Evolutionary conservation across 1,139 yeast species (phyloP), one percentile per base, ranked within the genome.

Genomic region (Candida sp.): DNA sequence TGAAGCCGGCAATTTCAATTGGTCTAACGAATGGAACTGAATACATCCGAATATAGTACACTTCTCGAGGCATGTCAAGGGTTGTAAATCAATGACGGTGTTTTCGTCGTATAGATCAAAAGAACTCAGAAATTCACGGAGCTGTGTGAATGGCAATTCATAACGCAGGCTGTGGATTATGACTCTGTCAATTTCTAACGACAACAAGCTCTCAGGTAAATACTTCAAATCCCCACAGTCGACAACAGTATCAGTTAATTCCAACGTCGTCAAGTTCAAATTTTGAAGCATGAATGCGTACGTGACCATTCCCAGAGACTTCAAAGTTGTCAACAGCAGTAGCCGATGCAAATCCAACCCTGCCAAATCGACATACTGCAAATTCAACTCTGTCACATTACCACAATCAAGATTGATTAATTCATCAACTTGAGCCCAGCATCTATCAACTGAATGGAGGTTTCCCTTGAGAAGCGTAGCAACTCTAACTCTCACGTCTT

Each of bases 1-100:
- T n/a, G 35, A 31, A 12, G 17, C 8, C 4, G 53, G 51, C 12
- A 50, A 35, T 37, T 46, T 33, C 4, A 42, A 11, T n/a, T 45
- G 45, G n/a, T 33, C 23, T 25, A 50, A 48, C 22, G 42, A 27
- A 3, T 12, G 26, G 8, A 47, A 44, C 30, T 50, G 45, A 5
- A 34, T 39, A 35, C 49, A 50, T 11, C 40, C 30, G 7, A 48
- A 23, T 8, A 28, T 26, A 6, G 46, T 32, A 11, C 9, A 3
- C 7, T 28, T 17, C 3, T 35, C 33, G 5, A 40, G 12, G 4
- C 26, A 44, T 4, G 12, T 5, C 7, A 7, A 17, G 7, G 25
- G 7, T n/a, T 5, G 22, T 8, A 37, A 28, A n/a, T 27, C 31
- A 23, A 30, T 31, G 8, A 31, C 7, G 27, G 28, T 23, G 26